Conservation (phyloP, 192 early-diverging fungal genomes). For the Phlyctochytrium bullatum region DNA sequence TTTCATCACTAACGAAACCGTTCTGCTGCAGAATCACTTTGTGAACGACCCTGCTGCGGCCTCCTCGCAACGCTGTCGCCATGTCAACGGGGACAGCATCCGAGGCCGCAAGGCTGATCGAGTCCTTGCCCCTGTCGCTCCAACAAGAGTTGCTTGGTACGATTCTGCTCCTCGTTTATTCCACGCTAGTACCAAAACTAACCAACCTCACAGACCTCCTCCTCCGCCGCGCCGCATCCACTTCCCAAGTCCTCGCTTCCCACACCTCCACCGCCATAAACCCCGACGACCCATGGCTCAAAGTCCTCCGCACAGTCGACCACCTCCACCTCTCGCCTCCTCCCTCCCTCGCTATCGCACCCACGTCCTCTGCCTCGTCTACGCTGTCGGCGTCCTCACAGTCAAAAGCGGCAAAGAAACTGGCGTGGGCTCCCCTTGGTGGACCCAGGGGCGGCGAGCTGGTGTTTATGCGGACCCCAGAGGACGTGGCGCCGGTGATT, state of each 20-base stretch:
- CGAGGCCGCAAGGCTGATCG: background rate
- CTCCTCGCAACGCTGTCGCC: too few species aligned
- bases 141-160: background rate
- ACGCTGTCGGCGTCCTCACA: too few species aligned
- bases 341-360: too few species aligned
- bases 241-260: background rate
- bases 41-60: too few species aligned
- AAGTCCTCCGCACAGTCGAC: background rate
- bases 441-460: background rate
- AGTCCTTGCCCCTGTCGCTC: background rate
- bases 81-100: background rate
- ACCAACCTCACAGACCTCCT: background rate
- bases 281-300: background rate
- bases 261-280: background rate
- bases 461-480: slow-evolving; percentile 15
- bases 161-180: background rate
- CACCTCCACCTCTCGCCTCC: background rate
- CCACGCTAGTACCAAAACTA: background rate
- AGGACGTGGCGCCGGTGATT: slow-evolving; percentile 19
- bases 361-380: too few species aligned
- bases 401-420: too few species aligned
- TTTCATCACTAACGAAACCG: too few species aligned
- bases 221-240: background rate
- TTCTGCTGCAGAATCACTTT: too few species aligned
- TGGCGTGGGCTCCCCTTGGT: too few species aligned